Evolutionary conservation across 306 rosid species (phyloP).

Genomic region (Castanea sativa): DNA sequence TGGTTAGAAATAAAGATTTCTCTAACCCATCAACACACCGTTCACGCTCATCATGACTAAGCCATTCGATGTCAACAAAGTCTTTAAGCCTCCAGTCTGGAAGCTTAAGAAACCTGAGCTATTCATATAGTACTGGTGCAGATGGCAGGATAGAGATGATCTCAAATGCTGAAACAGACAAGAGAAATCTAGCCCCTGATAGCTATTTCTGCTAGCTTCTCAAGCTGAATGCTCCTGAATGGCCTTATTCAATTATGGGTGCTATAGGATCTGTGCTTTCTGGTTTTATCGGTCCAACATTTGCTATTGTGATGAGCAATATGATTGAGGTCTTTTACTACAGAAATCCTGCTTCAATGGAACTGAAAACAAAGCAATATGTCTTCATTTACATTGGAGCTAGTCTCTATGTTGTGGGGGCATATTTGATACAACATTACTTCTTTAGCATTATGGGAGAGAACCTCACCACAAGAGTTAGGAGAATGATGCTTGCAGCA

Average conservation of each 20-base stretch:
- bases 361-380: conserved; percentile 84
- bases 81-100: conserved; percentile 90
- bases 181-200: conserved; percentile 79
- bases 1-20: conserved; percentile 79
- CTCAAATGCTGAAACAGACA: conserved; percentile 88
- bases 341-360: conserved; percentile 75
- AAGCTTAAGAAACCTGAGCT: conserved; percentile 89
- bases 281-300: conserved; percentile 93
- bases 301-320: conserved; percentile 97
- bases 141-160: conserved; percentile 98
- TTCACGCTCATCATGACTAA: conserved; percentile 76
- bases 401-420: conserved; percentile 88
- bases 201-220: conserved; percentile 79
- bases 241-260: conserved; percentile 99
- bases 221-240: conserved; percentile 88
- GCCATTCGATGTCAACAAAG: conserved; percentile 90
- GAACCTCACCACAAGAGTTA: conserved; percentile 95
- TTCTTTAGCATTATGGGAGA: conserved; percentile 98
- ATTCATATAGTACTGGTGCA: conserved; percentile 88
- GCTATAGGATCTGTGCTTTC: conserved; percentile 90
- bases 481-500: conserved; percentile 99
- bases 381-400: conserved; percentile 94
- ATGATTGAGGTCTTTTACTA: conserved; percentile 97
- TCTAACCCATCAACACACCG: conserved; percentile 85
- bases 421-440: conserved; percentile 94